Evolutionary conservation across 2,329 filamentous ascomycete genomes (phyloP), one percentile per base, ranked within the genome.

Genomic region (Colletotrichum somersetense): DNA sequence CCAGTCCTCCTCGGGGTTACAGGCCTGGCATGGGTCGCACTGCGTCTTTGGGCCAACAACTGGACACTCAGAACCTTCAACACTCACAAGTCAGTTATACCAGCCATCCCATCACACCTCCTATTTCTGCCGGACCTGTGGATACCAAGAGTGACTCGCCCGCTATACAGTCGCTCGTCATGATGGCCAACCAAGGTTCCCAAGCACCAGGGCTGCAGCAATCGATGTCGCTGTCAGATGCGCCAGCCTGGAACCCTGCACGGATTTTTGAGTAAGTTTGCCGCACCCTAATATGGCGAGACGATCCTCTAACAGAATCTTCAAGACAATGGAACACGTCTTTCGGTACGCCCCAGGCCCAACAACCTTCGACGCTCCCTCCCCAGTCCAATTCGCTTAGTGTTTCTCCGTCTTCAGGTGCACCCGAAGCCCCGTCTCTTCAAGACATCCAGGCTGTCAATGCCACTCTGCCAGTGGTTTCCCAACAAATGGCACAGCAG

Each of bases 301-400:
- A 8, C 14, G 30, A 59, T 11, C 56, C 40, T 56, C 73, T 79
- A 73, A 77, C 66, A 44, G 46, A 56, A 14, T 44, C 70, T 16
- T 40, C 23, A 48, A 97, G 95, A 81, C 94, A 97, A 86, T 98
- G 96, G 95, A 95, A 97, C 82, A 91, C 93, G 79, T 95, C 96
- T 75, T 98, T 98, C 84, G 93, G 94, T 86, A 93, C 91, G 81
- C 90, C 89, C 72, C 82, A 84, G 75, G 81, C 83, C 77, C 84
- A 86, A 77, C 81, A 83, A 74, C 80, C 81, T 73, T 78, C 78
- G 69, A 80, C 84, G 72, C 79, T 83, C 77, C 81, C 81, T 76
- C 80, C 84, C 75, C 84, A 86, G 77, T 80, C 83, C 79, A 85
- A 80, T 79, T 81, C 85, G 83, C 84, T 89, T 82, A 89, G 85